Conservation (phyloP, 768 basidiomycete species). For the Lactarius pseudohatsudake region DNA sequence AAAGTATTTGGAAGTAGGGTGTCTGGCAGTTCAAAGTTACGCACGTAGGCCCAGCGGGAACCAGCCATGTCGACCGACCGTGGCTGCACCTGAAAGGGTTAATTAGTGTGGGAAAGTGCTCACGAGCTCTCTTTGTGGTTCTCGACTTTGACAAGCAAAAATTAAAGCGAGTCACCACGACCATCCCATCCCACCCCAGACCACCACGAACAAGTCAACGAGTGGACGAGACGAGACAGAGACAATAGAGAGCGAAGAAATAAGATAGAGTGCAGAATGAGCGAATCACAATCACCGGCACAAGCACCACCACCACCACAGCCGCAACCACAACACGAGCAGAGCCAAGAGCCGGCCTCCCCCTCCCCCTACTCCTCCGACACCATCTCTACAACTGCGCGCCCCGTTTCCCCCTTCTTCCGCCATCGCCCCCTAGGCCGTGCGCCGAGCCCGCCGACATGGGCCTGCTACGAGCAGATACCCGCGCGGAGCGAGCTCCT, state of each 20-base stretch:
- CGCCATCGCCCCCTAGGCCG: slow-evolving; percentile 73
- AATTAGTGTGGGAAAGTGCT: slow-evolving; percentile 23
- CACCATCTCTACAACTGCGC: slow-evolving; percentile 21
- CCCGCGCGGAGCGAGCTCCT: slow-evolving; percentile 32
- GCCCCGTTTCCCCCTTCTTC: slow-evolving; percentile 46
- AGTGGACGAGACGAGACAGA: neutral
- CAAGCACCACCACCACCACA: neutral
- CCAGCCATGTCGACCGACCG: slow-evolving; percentile 63
- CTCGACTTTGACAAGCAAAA: slow-evolving; percentile 2
- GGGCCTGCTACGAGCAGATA: slow-evolving; percentile 92
- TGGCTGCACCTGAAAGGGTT: neutral
- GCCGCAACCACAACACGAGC: neutral
- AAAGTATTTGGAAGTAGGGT: slow-evolving; percentile 79
- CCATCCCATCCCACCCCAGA: neutral
- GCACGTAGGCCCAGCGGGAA: slow-evolving; percentile 90
- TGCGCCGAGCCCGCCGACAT: slow-evolving; percentile 80
- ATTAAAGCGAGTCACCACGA: slow-evolving; percentile 2
- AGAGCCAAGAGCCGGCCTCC: slow-evolving; percentile 23
- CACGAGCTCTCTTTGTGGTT: slow-evolving; percentile 9
- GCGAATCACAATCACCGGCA: slow-evolving; percentile 3
- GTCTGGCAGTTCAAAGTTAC: slow-evolving; percentile 87
- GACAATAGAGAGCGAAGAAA: neutral
- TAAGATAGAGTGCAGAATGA: slow-evolving; percentile 8
- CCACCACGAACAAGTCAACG: neutral
- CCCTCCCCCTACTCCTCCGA: slow-evolving; percentile 23